phyloP scores from a whole-genome alignment of 352 stramenopile genomes.

The Globisporangium barbulae region DNA sequence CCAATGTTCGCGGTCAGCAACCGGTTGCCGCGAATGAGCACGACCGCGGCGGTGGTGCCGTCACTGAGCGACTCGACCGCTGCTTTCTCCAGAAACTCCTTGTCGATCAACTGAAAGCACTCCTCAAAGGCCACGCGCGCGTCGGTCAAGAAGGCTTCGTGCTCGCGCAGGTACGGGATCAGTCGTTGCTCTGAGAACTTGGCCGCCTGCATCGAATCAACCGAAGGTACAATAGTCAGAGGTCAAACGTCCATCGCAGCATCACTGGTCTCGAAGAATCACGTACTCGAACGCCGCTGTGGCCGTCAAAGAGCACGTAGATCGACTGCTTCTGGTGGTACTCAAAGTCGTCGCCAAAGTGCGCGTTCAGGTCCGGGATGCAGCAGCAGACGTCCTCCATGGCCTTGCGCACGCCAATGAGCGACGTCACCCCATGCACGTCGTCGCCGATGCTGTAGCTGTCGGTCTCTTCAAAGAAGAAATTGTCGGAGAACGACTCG shows the following conservation, averaged over 20 bases:
- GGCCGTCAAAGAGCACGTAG: slow-evolving; percentile 84
- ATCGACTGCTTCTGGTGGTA: slow-evolving; percentile 58
- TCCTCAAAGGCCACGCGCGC: slow-evolving; percentile 64
- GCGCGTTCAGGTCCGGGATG: slow-evolving; percentile 65
- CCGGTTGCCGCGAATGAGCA: slow-evolving; percentile 77
- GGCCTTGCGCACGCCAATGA: slow-evolving; percentile 68
- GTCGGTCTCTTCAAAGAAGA: slow-evolving; percentile 57
- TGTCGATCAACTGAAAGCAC: slow-evolving; percentile 72
- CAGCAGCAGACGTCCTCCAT: slow-evolving; percentile 86
- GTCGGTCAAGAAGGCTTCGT: slow-evolving; percentile 64
- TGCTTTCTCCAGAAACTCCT: slow-evolving; percentile 69
- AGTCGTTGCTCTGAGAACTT: slow-evolving; percentile 74
- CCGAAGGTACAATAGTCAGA: not conserved
- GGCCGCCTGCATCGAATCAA: slow-evolving; percentile 39
- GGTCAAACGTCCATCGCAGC: not conserved
- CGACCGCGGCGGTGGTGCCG: slow-evolving; percentile 75
- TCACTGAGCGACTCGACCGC: slow-evolving; percentile 64
- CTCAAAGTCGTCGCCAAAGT: slow-evolving; percentile 30
- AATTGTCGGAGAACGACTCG: slow-evolving; percentile 55
- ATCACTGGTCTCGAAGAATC: not conserved
- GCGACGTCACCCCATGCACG: slow-evolving; percentile 71
- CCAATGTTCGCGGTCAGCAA: slow-evolving; percentile 85
- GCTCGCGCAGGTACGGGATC: slow-evolving; percentile 60
- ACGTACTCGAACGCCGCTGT: slow-evolving; percentile 73
- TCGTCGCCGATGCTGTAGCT: slow-evolving; percentile 72